Conservation (phyloP, 208 protist species). For the Tritrichomonas musculus region DNA sequence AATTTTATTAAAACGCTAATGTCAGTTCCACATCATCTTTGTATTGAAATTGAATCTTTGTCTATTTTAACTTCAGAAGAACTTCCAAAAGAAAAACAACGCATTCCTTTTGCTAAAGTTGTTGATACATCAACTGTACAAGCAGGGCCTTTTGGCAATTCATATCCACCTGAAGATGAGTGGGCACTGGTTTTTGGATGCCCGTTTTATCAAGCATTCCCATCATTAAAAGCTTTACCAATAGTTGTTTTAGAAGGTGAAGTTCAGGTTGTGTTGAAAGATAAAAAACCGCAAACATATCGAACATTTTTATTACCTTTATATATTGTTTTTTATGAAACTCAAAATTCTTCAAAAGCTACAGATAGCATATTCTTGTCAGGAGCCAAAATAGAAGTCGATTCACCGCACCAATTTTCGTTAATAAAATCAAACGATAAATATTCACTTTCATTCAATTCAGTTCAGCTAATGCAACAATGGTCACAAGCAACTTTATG, state of each 20-base stretch:
- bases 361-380: background rate
- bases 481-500: background rate
- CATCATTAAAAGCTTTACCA: background rate
- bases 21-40: too few relatives aligned
- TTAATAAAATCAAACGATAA: background rate
- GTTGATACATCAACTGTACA: too few relatives aligned
- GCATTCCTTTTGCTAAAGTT: too few relatives aligned
- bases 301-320: background rate
- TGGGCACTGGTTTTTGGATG: background rate
- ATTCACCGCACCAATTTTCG: background rate
- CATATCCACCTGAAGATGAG: background rate
- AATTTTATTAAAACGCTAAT: too few relatives aligned
- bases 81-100: too few relatives aligned
- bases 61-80: too few relatives aligned
- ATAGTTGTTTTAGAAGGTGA: background rate
- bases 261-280: background rate
- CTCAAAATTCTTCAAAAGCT: background rate
- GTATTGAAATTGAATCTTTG: too few relatives aligned
- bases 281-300: background rate
- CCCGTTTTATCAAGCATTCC: background rate
- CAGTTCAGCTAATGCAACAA: background rate
- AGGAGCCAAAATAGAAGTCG: background rate
- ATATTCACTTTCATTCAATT: background rate
- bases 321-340: background rate
- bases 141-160: background rate